phyloP scores from a whole-genome alignment of 1,284 basidiomycete genomes.

The Naganishia sp. region DNA sequence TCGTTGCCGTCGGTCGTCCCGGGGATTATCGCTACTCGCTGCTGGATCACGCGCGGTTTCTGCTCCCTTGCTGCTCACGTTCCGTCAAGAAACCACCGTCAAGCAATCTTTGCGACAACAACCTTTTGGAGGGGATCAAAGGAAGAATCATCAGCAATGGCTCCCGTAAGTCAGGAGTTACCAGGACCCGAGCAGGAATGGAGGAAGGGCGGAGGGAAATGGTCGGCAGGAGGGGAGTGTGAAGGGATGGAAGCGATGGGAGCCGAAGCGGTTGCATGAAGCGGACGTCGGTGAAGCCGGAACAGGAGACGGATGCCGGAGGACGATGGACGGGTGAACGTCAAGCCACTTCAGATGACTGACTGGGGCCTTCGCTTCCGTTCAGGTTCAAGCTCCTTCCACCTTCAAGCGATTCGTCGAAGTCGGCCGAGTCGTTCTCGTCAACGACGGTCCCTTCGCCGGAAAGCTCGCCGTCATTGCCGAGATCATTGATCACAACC shows the following conservation, averaged over 20 bases:
- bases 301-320: neutral
- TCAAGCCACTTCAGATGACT: slow-evolving; percentile 3
- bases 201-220: neutral
- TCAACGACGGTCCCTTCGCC: slow-evolving; percentile 80
- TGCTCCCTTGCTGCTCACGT: neutral
- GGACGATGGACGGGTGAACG: neutral
- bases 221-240: neutral
- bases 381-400: slow-evolving; percentile 59
- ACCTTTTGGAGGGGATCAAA: slow-evolving; percentile 27
- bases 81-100: slow-evolving; percentile 24
- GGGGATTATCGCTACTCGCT: slow-evolving; percentile 2
- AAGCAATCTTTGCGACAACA: slow-evolving; percentile 29
- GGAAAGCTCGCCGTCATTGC: slow-evolving; percentile 93
- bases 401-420: slow-evolving; percentile 97
- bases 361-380: slow-evolving; percentile 1
- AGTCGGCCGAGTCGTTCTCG: slow-evolving; percentile 97
- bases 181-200: no score
- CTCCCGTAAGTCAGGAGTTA: slow-evolving; percentile 22
- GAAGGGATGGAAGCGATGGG: neutral
- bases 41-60: no score
- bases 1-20: neutral
- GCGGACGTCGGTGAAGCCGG: neutral
- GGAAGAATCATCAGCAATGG: slow-evolving; percentile 28
- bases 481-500: slow-evolving; percentile 99
- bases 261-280: neutral